Percentiles rank a stretch among this genome's conserved stretches.
Conservation (phyloP, 768 basidiomycete species). For the Podaxis sp. region DNA sequence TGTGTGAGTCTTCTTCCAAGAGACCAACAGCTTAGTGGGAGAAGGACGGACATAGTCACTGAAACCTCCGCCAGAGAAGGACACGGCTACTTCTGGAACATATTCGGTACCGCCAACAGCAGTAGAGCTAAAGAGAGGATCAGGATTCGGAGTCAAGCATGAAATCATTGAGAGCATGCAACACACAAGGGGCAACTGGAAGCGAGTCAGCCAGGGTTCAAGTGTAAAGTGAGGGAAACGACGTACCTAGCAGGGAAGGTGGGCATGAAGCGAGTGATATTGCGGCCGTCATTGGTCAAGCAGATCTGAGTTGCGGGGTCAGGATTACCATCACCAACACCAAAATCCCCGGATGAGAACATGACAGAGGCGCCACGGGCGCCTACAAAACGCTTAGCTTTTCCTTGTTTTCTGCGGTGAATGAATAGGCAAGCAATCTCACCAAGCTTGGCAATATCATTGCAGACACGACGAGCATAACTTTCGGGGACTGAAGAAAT, state of each 20-base stretch:
- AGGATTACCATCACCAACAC: conserved; percentile 63
- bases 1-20: background rate
- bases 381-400: conserved; percentile 31
- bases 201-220: background rate
- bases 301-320: conserved; percentile 54
- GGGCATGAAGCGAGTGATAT: conserved; percentile 52
- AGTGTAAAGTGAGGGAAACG: conserved; percentile 13
- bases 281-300: conserved; percentile 55
- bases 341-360: conserved; percentile 66
- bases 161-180: background rate
- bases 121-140: conserved; percentile 50
- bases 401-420: background rate
- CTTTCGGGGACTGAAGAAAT: conserved; percentile 46
- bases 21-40: background rate
- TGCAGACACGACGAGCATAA: conserved; percentile 59
- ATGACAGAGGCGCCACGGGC: conserved; percentile 63
- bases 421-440: conserved; percentile 7
- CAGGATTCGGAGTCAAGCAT: background rate
- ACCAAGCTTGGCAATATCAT: conserved; percentile 64
- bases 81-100: conserved; percentile 58
- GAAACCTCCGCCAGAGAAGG: conserved; percentile 75
- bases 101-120: conserved; percentile 63
- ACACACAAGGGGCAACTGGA: conserved; percentile 50
- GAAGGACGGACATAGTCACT: conserved; percentile 54
- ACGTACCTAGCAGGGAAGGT: conserved; percentile 57